phyloP scores from a whole-genome alignment of 164 flowering plant species.

The Macadamia integrifolia region DNA sequence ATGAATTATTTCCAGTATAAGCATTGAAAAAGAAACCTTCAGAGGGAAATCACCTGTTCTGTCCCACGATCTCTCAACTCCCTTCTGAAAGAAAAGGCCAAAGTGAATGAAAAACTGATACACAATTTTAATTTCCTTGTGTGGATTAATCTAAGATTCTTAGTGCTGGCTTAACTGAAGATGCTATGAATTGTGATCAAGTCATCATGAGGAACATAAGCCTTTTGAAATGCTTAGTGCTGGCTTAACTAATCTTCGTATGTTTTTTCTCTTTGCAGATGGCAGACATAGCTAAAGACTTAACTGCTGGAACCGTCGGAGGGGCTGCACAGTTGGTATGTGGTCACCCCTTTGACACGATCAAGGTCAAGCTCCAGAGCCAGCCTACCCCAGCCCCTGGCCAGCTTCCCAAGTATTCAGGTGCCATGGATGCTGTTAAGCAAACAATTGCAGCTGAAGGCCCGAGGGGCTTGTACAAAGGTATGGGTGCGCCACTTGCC shows the following conservation, averaged over 20 bases:
- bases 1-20: too few relatives aligned
- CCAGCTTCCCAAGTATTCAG: conserved; percentile 64
- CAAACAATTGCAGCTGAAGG: conserved; percentile 92
- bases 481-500: conserved; percentile 99
- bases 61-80: too few relatives aligned
- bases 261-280: conserved; percentile 34
- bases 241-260: not conserved
- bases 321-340: conserved; percentile 85
- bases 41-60: too few relatives aligned
- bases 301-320: conserved; percentile 87
- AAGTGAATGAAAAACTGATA: too few relatives aligned
- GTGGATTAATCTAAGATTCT: too few relatives aligned
- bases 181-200: too few relatives aligned
- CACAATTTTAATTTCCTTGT: too few relatives aligned
- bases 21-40: too few relatives aligned
- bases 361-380: conserved; percentile 97
- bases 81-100: too few relatives aligned
- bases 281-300: conserved; percentile 89
- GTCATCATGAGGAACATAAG: too few relatives aligned
- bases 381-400: conserved; percentile 95
- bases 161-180: too few relatives aligned
- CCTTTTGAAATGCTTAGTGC: not conserved
- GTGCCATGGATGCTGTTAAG: conserved; percentile 93
- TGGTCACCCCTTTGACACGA: conserved; percentile 98
- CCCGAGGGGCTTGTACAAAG: conserved; percentile 77